These are phyloP conservation scores for Saturnispora zaruensis DNA, from an alignment of 805 yeast species.

Conservation along the genomic window DNA sequence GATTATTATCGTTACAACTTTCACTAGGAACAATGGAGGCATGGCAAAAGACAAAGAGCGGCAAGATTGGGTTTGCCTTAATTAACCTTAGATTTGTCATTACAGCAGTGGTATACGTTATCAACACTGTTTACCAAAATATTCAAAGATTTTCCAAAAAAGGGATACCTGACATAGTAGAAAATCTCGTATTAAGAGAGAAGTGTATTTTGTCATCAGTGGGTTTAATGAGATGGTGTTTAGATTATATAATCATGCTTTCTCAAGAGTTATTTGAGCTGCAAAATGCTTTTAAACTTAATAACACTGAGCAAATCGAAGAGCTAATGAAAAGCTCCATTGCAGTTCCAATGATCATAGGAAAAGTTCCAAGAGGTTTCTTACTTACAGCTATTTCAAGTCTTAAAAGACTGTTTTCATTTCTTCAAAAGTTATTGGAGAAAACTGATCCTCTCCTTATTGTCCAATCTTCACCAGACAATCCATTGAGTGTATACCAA, in stretches of 20 bases:
- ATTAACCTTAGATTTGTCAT: constrained; percentile 64
- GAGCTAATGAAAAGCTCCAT: constrained; percentile 26
- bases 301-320: constrained; percentile 18
- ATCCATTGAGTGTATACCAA: constrained; percentile 27
- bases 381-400: constrained; percentile 60
- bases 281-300: constrained; percentile 21
- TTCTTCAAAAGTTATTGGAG: constrained; percentile 47
- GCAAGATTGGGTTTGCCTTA: constrained; percentile 50
- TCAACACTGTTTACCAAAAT: constrained; percentile 55
- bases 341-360: constrained; percentile 50
- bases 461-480: constrained; percentile 22
- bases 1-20: constrained; percentile 60
- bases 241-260: constrained; percentile 64
- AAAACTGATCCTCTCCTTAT: constrained; percentile 33
- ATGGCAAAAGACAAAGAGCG: constrained; percentile 33
- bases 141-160: constrained; percentile 51
- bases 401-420: constrained; percentile 52
- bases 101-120: constrained; percentile 56
- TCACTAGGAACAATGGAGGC: constrained; percentile 44
- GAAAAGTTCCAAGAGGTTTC: constrained; percentile 63
- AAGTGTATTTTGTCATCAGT: constrained; percentile 54
- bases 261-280: constrained; percentile 64
- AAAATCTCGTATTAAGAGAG: constrained; percentile 39
- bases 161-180: constrained; percentile 39
- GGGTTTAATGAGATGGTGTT: constrained; percentile 83